A percentile compares a stretch with the other conserved stretches of the same genome.
Evolutionary conservation across 495 filamentous ascomycete genomes (phyloP).

Genomic region (Trichoderma reesei): DNA sequence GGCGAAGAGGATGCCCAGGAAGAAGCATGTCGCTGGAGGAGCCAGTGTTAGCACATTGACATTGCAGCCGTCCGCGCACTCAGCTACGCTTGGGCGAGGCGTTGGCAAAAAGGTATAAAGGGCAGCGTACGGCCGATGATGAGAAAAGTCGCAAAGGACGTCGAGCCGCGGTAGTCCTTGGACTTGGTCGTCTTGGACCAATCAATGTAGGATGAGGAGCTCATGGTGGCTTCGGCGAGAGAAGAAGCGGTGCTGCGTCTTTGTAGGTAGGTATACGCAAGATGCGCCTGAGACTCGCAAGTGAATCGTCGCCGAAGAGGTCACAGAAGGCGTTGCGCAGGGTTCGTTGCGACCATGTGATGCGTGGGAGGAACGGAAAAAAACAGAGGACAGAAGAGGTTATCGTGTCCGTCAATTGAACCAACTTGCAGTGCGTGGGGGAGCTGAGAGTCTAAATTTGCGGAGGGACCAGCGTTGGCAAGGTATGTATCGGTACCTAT

Average conservation of each 20-base stretch:
- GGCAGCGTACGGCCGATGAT: conserved; percentile 77
- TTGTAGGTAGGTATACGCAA: neutral
- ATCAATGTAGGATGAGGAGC: conserved; percentile 32
- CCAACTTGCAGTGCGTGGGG: neutral
- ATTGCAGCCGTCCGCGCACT: neutral
- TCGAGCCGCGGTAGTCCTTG: conserved; percentile 38
- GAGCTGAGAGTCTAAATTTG: neutral
- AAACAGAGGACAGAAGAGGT: neutral
- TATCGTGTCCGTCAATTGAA: neutral
- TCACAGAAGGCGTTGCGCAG: neutral
- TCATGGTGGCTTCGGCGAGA: conserved; percentile 9
- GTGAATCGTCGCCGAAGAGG: neutral
- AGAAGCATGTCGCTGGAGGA: conserved; percentile 74
- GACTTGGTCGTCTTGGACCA: conserved; percentile 40
- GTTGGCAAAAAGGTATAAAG: conserved; percentile 1
- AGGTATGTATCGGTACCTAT: neutral
- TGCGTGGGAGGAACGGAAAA: neutral
- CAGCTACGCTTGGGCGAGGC: neutral
- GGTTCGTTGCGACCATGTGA: neutral
- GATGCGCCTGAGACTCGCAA: neutral
- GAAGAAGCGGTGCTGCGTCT: neutral
- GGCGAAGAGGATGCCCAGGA: conserved; percentile 96
- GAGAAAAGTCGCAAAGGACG: conserved; percentile 81
- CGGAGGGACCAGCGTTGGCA: neutral
- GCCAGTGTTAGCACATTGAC: conserved; percentile 10